Percentiles rank a stretch among this genome's conserved stretches.
Evolutionary conservation across 495 filamentous ascomycete genomes (phyloP).

Genomic region (Podospora pseudoanserina): DNA sequence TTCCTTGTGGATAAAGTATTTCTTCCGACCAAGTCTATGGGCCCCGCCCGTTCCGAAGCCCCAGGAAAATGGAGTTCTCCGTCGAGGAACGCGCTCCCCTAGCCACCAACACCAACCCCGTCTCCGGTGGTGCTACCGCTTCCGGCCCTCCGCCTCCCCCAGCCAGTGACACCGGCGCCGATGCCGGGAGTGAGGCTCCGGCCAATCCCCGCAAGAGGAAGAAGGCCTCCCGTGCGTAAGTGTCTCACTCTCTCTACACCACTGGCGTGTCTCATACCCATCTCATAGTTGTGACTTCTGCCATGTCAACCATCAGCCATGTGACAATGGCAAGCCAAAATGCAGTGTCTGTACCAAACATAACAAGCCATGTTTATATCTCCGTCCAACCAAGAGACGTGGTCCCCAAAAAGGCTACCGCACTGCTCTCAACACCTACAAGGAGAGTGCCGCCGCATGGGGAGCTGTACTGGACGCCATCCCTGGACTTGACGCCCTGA

Average conservation of each 20-base stretch:
- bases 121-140: conserved; percentile 3
- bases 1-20: conserved; percentile 1
- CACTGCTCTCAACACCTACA: conserved; percentile 40
- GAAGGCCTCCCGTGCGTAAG: conserved; percentile 39
- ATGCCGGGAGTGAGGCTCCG: conserved; percentile 31
- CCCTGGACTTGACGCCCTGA: conserved; percentile 35
- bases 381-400: conserved; percentile 37
- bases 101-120: conserved; percentile 10
- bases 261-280: conserved; percentile 3
- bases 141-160: conserved; percentile 14
- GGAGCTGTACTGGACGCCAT: conserved; percentile 36
- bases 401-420: conserved; percentile 38
- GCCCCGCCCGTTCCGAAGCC: background rate
- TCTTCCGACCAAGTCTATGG: background rate
- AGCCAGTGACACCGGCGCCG: conserved; percentile 26
- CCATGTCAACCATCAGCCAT: conserved; percentile 40
- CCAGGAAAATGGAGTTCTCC: conserved; percentile 8
- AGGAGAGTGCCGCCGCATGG: conserved; percentile 40
- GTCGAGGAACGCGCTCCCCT: background rate
- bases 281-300: conserved; percentile 36
- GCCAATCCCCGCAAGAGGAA: conserved; percentile 38
- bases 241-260: background rate
- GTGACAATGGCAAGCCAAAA: conserved; percentile 39
- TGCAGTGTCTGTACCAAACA: conserved; percentile 37
- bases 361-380: conserved; percentile 37